Conservation (phyloP, 768 basidiomycete genomes). For the Nidularia sp. region DNA sequence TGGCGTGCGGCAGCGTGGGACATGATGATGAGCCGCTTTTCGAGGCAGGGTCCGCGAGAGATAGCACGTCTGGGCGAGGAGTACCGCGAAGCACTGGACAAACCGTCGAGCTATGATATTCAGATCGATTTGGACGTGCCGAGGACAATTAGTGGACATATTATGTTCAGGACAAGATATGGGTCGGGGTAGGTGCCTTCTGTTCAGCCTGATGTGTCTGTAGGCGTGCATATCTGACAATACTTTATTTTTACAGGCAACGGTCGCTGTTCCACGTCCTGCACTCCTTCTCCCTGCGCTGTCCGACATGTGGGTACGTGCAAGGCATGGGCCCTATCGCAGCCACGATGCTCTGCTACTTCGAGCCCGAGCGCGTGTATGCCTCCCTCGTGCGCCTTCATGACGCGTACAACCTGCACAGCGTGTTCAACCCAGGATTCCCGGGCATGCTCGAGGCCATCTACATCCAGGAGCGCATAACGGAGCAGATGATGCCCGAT, state of each 20-base stretch:
- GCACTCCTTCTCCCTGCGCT: constrained; percentile 86
- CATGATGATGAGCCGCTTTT: constrained; percentile 58
- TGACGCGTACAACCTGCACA: constrained; percentile 82
- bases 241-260: constrained; percentile 50
- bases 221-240: not conserved
- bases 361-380: constrained; percentile 86
- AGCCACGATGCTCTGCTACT: constrained; percentile 90
- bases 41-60: constrained; percentile 41
- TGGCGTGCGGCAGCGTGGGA: constrained; percentile 96
- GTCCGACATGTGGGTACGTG: constrained; percentile 87
- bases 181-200: constrained; percentile 77
- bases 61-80: constrained; percentile 38
- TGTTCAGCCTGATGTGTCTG: constrained; percentile 1
- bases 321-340: constrained; percentile 99
- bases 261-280: constrained; percentile 93
- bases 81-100: constrained; percentile 66
- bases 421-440: constrained; percentile 90
- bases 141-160: constrained; percentile 90
- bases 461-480: constrained; percentile 90
- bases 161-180: constrained; percentile 93
- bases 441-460: constrained; percentile 95
- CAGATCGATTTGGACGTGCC: constrained; percentile 99
- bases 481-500: constrained; percentile 82
- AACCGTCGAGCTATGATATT: constrained; percentile 85
- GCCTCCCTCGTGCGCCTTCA: constrained; percentile 84